phyloP scores from a whole-genome alignment of 129 eudicot species.

The Ambrosia artemisiifolia region DNA sequence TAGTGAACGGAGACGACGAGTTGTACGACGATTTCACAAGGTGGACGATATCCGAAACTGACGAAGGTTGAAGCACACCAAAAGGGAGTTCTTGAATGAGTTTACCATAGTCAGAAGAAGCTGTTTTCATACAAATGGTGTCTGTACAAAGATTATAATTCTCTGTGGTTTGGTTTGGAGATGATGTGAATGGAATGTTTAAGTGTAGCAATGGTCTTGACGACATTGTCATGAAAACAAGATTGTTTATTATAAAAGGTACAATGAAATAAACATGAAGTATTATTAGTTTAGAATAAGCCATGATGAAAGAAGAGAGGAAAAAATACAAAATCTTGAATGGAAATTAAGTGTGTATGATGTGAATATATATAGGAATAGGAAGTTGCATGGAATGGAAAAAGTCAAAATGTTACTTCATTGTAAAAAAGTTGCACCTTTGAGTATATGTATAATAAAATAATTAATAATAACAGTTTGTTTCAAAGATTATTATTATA shows the following conservation, averaged over 20 bases:
- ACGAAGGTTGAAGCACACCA: slow-evolving; percentile 28
- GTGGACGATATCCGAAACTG: slow-evolving; percentile 18
- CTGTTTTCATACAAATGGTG: slow-evolving; percentile 20
- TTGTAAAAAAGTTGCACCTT: slow-evolving; percentile 25
- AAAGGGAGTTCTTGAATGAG: slow-evolving; percentile 22
- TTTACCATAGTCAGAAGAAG: slow-evolving; percentile 35
- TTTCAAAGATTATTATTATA: not conserved
- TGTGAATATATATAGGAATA: slow-evolving; percentile 8
- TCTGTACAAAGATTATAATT: slow-evolving; percentile 13
- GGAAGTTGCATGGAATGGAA: slow-evolving; percentile 15
- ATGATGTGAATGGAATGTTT: not conserved
- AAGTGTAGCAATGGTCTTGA: slow-evolving; percentile 7
- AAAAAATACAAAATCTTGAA: slow-evolving; percentile 8
- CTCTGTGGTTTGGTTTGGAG: slow-evolving; percentile 9
- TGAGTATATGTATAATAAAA: slow-evolving; percentile 11
- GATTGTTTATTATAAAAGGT: slow-evolving; percentile 11
- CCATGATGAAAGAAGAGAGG: slow-evolving; percentile 18
- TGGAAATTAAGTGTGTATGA: slow-evolving; percentile 3
- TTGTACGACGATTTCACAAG: slow-evolving; percentile 24
- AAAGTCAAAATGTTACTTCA: slow-evolving; percentile 32
- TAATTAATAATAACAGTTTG: not conserved
- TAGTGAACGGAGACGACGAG: slow-evolving; percentile 10
- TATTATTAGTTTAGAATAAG: not conserved
- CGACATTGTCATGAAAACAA: not conserved
- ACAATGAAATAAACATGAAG: slow-evolving; percentile 11